These are phyloP conservation scores for Neurospora sp. DNA, from an alignment of 495 filamentous ascomycete species.

Conservation along the genomic window DNA sequence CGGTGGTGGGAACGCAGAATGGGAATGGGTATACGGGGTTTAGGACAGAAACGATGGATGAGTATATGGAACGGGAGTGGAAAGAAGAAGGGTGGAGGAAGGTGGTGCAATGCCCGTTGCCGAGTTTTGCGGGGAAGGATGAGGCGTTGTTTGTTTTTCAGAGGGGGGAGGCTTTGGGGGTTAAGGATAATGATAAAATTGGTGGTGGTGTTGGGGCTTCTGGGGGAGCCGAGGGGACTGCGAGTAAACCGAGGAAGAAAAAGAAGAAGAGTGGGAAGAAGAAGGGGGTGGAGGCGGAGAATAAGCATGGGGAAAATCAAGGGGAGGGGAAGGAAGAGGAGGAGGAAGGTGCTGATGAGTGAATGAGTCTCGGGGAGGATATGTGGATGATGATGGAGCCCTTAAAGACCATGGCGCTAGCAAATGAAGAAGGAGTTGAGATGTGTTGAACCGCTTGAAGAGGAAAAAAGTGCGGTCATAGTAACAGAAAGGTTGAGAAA, in stretches of 20 bases:
- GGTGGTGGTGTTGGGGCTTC: background rate
- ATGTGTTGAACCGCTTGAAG: background rate
- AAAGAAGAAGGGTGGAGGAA: slow-evolving; percentile 21
- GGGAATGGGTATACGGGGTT: slow-evolving; percentile 55
- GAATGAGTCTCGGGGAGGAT: background rate
- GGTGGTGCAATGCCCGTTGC: slow-evolving; percentile 38
- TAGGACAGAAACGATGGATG: slow-evolving; percentile 33
- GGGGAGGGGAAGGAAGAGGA: background rate
- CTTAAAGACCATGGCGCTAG: background rate
- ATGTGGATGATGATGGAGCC: background rate
- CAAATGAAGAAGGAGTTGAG: background rate
- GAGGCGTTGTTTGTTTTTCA: slow-evolving; percentile 44
- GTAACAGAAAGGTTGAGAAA: background rate
- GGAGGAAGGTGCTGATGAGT: background rate
- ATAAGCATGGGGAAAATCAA: background rate
- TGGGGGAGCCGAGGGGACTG: background rate
- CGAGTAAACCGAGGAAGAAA: background rate
- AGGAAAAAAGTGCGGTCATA: background rate
- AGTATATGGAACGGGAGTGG: slow-evolving; percentile 43
- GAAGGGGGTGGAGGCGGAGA: background rate
- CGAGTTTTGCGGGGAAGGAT: slow-evolving; percentile 46
- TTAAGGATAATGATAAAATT: background rate
- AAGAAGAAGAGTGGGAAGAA: background rate
- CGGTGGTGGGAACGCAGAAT: slow-evolving; percentile 57
- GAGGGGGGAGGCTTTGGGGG: slow-evolving; percentile 12